These are phyloP conservation scores for Naegleria lovaniensis DNA, from an alignment of 208 protist species.

Conservation along the genomic window DNA sequence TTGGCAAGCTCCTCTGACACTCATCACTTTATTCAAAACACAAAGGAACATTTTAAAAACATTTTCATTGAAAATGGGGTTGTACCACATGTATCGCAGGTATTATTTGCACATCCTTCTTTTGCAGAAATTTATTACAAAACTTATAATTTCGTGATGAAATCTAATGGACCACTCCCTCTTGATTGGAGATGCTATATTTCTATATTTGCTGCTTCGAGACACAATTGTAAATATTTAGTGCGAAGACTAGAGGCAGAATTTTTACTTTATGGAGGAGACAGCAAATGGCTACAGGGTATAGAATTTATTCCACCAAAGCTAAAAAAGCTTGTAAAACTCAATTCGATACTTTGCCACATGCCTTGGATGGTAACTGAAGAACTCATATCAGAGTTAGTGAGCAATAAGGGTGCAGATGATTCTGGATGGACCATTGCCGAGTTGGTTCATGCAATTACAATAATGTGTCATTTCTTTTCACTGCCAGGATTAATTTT, in stretches of 20 bases:
- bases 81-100: background rate
- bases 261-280: slow-evolving; percentile 29
- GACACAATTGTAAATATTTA: slow-evolving; percentile 28
- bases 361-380: background rate
- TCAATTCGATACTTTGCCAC: slow-evolving; percentile 18
- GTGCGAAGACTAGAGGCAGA: background rate
- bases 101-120: background rate
- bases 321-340: background rate
- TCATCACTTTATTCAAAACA: background rate
- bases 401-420: background rate
- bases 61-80: slow-evolving; percentile 16
- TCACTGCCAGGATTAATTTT: background rate
- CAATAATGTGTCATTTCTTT: slow-evolving; percentile 12
- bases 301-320: slow-evolving; percentile 11
- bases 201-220: background rate
- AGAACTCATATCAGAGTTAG: background rate
- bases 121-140: slow-evolving; percentile 1
- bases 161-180: background rate
- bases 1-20: background rate
- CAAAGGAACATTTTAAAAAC: background rate
- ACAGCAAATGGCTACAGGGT: background rate
- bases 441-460: slow-evolving; percentile 23
- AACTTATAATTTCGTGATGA: slow-evolving; percentile 3
- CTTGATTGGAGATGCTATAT: background rate
- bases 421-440: slow-evolving; percentile 10